These are phyloP conservation scores for Ambrosia trifida DNA, from an alignment of 129 eudicot species.

Conservation along the genomic window DNA sequence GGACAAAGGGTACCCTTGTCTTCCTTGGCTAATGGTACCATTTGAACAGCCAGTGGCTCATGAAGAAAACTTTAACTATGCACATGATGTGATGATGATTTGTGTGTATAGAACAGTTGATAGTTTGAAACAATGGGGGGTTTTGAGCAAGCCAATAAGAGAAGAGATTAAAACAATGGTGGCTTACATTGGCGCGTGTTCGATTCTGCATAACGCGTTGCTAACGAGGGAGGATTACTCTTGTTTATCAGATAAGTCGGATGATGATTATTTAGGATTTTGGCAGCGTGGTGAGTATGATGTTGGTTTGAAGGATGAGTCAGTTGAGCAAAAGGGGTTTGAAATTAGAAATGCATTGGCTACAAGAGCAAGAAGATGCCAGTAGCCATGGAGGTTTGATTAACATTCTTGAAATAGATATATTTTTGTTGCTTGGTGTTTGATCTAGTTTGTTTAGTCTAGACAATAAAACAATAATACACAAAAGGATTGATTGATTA, in stretches of 20 bases:
- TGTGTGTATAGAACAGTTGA: conserved; percentile 50
- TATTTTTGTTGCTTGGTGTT: conserved; percentile 15
- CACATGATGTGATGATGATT: conserved; percentile 32
- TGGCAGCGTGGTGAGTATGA: neutral
- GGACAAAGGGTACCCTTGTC: conserved; percentile 52
- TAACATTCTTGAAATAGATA: conserved; percentile 16
- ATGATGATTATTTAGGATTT: conserved; percentile 33
- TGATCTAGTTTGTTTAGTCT: conserved; percentile 4
- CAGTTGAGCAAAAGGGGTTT: conserved; percentile 35
- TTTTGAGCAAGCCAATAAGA: conserved; percentile 57
- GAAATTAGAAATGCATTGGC: conserved; percentile 68
- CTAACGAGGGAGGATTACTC: conserved; percentile 78
- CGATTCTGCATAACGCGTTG: conserved; percentile 83
- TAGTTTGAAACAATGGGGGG: conserved; percentile 86
- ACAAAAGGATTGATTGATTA: neutral
- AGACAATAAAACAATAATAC: neutral
- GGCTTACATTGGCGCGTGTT: conserved; percentile 81
- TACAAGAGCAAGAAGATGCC: conserved; percentile 49
- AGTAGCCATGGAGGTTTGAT: neutral
- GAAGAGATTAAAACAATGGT: conserved; percentile 62
- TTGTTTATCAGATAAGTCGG: conserved; percentile 45
- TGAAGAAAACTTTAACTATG: conserved; percentile 58
- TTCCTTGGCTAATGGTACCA: conserved; percentile 74
- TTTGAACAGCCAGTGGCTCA: conserved; percentile 43
- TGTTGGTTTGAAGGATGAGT: conserved; percentile 26